A percentile compares a stretch with the other conserved stretches of the same genome.
Conservation (phyloP, 1,284 basidiomycete genomes). For the Ganoderma boninense region DNA sequence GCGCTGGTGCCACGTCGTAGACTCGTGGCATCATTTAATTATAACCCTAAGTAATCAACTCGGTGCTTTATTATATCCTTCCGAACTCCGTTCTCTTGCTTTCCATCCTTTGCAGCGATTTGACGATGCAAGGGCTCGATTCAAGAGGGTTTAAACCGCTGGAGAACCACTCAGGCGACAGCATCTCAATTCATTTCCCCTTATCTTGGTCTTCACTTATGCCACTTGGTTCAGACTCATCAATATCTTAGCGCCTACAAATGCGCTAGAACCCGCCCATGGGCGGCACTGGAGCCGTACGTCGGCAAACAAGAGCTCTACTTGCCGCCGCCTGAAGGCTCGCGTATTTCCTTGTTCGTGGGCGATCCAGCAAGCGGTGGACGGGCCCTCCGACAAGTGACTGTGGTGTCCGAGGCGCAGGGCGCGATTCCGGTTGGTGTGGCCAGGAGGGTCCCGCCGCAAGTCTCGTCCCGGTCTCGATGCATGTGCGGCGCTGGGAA, state of each 20-base stretch:
- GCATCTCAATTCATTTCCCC: not conserved
- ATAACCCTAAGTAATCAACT: too few relatives aligned
- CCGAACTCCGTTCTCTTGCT: not conserved
- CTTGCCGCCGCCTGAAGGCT: conserved; percentile 1
- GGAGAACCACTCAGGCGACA: not conserved
- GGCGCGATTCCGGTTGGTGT: not conserved
- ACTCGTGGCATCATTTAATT: too few relatives aligned
- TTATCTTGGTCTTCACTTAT: not conserved
- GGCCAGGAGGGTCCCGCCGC: not conserved
- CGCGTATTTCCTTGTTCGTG: conserved; percentile 1
- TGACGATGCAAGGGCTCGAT: not conserved
- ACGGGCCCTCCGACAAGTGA: not conserved
- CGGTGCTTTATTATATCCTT: not conserved
- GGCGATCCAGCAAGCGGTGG: not conserved
- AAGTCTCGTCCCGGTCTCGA: conserved; percentile 1
- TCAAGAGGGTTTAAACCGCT: not conserved
- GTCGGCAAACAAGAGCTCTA: conserved; percentile 3
- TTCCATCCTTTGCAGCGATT: not conserved
- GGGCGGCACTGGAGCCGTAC: not conserved
- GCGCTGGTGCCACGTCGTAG: too few relatives aligned
- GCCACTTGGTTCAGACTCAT: conserved; percentile 3
- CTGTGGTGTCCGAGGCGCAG: not conserved
- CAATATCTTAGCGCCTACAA: conserved; percentile 14
- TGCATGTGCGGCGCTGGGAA: not conserved
- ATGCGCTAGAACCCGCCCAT: not conserved